These are phyloP conservation scores for Chrysanthemum makinoi DNA, from an alignment of 129 eudicot species.

Conservation along the genomic window DNA sequence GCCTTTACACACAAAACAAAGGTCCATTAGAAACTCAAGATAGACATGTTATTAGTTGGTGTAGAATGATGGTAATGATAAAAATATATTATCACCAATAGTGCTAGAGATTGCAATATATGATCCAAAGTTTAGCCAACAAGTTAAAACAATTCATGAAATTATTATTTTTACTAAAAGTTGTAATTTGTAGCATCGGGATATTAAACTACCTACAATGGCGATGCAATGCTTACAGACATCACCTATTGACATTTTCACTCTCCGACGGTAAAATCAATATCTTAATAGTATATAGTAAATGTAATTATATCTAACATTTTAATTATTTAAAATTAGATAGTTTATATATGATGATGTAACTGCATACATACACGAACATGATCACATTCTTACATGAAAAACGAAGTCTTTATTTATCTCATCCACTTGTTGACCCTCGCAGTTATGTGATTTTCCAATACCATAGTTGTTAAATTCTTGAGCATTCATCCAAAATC, in stretches of 20 bases:
- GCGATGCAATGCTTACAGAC: background rate
- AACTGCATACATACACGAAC: constrained; percentile 55
- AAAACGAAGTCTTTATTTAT: constrained; percentile 78
- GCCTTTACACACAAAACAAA: constrained; percentile 35
- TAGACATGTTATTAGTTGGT: background rate
- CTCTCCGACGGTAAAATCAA: too few species aligned
- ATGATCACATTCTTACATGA: constrained; percentile 88
- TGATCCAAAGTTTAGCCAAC: too few species aligned
- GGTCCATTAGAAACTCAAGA: background rate
- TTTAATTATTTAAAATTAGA: too few species aligned
- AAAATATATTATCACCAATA: too few species aligned
- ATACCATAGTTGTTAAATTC: constrained; percentile 64
- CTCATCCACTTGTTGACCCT: constrained; percentile 71
- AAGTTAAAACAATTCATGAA: background rate
- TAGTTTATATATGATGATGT: background rate
- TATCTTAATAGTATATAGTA: too few species aligned
- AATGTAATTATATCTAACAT: too few species aligned
- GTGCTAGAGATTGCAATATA: too few species aligned
- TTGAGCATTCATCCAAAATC: constrained; percentile 57
- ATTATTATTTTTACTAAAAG: background rate
- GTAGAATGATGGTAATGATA: too few species aligned
- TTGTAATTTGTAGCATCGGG: background rate
- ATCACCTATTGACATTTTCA: background rate
- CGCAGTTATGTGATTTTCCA: constrained; percentile 69
- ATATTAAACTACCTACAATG: constrained; percentile 9